Evolutionary conservation across 768 basidiomycete species (phyloP).

Genomic region (Pisolithus microcarpus): DNA sequence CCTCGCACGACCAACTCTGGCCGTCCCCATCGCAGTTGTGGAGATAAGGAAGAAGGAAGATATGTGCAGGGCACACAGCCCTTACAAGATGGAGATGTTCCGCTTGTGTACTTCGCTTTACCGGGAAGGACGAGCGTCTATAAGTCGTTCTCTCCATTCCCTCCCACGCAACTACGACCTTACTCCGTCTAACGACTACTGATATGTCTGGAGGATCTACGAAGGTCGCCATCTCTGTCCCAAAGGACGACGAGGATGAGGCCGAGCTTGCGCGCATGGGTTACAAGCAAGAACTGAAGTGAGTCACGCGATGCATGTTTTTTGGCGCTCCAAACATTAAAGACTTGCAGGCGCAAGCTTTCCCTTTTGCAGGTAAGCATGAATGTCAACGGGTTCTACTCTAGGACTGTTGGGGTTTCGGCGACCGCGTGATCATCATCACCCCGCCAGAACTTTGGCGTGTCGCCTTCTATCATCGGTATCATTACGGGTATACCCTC

Average conservation of each 20-base stretch:
- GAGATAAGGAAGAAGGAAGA: too few relatives aligned
- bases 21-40: too few relatives aligned
- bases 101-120: too few relatives aligned
- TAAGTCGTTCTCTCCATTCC: too few relatives aligned
- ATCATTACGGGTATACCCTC: constrained; percentile 69
- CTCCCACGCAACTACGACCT: too few relatives aligned
- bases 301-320: constrained; percentile 9
- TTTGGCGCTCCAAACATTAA: not conserved
- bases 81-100: too few relatives aligned
- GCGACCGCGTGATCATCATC: too few relatives aligned
- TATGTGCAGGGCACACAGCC: too few relatives aligned
- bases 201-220: not conserved
- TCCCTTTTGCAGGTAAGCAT: constrained; percentile 50
- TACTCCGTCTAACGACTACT: too few relatives aligned
- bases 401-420: constrained; percentile 13
- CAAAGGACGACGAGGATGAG: constrained; percentile 18
- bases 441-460: constrained; percentile 51
- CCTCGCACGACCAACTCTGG: too few relatives aligned
- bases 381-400: not conserved
- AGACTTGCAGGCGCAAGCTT: constrained; percentile 45
- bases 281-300: constrained; percentile 66
- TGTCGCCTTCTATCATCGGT: constrained; percentile 66
- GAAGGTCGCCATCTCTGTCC: not conserved
- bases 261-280: too few relatives aligned
- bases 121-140: too few relatives aligned